These are phyloP conservation scores for Ceratobasidium sp. DNA, from an alignment of 1,284 basidiomycete species.

Conservation along the genomic window DNA sequence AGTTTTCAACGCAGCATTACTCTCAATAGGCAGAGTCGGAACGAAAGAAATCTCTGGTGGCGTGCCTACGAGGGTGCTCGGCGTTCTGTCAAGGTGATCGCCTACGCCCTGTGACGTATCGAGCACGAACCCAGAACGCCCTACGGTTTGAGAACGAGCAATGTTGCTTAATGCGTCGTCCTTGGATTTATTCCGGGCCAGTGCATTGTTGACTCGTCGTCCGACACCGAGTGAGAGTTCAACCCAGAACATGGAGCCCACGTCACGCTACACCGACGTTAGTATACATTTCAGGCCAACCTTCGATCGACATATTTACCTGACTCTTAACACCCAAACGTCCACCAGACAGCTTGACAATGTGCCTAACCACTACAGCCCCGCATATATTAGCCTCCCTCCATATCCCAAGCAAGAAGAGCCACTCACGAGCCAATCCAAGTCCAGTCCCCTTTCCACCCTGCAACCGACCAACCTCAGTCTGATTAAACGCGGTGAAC, in stretches of 20 bases:
- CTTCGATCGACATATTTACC: slow-evolving; percentile 50
- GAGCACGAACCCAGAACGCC: slow-evolving; percentile 31
- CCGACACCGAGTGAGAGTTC: slow-evolving; percentile 69
- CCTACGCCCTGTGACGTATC: slow-evolving; percentile 23
- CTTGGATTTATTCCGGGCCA: slow-evolving; percentile 40
- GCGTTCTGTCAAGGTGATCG: slow-evolving; percentile 22
- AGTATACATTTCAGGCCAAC: slow-evolving; percentile 13
- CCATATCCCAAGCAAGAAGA: background rate
- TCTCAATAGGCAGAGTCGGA: slow-evolving; percentile 37
- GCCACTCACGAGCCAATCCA: slow-evolving; percentile 70
- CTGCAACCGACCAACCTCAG: slow-evolving; percentile 76
- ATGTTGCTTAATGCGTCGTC: slow-evolving; percentile 39
- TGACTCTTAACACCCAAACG: slow-evolving; percentile 70
- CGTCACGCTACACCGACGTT: slow-evolving; percentile 64
- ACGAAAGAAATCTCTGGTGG: slow-evolving; percentile 22
- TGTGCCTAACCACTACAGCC: slow-evolving; percentile 77
- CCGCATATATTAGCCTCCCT: background rate
- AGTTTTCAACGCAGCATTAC: slow-evolving; percentile 34
- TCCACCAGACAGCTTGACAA: slow-evolving; percentile 85
- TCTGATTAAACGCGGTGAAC: slow-evolving; percentile 74
- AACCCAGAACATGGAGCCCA: slow-evolving; percentile 83
- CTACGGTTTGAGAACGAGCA: slow-evolving; percentile 19
- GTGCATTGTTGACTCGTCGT: slow-evolving; percentile 28
- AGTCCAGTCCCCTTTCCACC: slow-evolving; percentile 85
- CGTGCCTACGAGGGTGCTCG: slow-evolving; percentile 38